These are phyloP conservation scores for Sclerotinia trifoliorum DNA, from an alignment of 2,329 filamentous ascomycete genomes.

Conservation along the genomic window DNA sequence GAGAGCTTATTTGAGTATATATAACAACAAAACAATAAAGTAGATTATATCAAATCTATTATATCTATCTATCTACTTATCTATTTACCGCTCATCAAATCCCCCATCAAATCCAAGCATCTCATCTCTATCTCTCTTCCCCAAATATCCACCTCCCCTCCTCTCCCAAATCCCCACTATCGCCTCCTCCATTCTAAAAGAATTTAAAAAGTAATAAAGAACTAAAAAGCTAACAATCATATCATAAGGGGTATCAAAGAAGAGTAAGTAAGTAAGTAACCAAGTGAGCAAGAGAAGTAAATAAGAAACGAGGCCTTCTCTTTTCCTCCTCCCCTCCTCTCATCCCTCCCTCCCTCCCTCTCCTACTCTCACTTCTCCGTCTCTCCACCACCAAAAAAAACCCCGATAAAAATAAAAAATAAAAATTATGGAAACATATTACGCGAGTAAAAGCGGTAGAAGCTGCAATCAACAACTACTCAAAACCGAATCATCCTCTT, in stretches of 20 bases:
- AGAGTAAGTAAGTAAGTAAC: not conserved
- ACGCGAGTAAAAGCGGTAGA: not conserved
- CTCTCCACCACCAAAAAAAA: not conserved
- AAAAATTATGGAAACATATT: slow-evolving; percentile 11
- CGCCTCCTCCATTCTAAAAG: not conserved
- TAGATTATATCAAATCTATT: too few relatives aligned
- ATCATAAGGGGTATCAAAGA: slow-evolving; percentile 15
- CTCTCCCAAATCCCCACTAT: too few relatives aligned
- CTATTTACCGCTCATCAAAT: too few relatives aligned
- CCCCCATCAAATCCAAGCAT: too few relatives aligned
- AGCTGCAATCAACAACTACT: not conserved
- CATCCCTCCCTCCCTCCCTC: not conserved
- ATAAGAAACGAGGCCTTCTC: not conserved
- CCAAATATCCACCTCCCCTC: too few relatives aligned
- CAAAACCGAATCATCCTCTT: not conserved
- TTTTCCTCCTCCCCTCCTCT: too few relatives aligned
- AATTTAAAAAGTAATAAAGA: not conserved
- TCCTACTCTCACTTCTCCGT: too few relatives aligned
- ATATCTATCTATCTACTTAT: not conserved
- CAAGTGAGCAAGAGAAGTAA: not conserved
- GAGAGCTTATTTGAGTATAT: too few relatives aligned
- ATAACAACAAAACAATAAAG: too few relatives aligned
- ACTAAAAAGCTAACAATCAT: not conserved
- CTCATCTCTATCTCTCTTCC: too few relatives aligned
- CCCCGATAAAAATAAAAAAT: not conserved